phyloP scores from a whole-genome alignment of 2,329 filamentous ascomycete species.

The Dothistroma pini region DNA sequence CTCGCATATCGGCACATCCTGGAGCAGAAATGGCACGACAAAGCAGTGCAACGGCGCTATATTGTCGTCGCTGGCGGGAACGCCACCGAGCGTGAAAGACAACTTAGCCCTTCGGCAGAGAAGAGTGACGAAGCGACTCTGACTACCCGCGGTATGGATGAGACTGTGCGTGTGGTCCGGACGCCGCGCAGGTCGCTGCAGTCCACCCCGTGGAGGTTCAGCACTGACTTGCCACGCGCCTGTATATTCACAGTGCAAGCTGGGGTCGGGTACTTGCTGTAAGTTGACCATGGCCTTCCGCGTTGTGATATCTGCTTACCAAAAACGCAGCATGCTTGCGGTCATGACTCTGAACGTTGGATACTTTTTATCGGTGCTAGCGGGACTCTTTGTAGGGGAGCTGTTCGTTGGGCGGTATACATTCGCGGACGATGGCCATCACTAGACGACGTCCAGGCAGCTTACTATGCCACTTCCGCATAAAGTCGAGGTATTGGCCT shows the following conservation, averaged over 20 bases:
- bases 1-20: conserved; percentile 63
- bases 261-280: conserved; percentile 84
- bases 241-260: conserved; percentile 65
- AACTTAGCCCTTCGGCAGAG: conserved; percentile 24
- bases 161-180: conserved; percentile 68
- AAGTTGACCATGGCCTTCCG: conserved; percentile 42
- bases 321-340: conserved; percentile 69
- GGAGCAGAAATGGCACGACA: conserved; percentile 66
- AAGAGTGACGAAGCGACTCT: conserved; percentile 63
- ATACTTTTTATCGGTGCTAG: conserved; percentile 77
- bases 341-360: conserved; percentile 88
- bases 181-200: conserved; percentile 43
- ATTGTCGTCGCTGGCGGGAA: conserved; percentile 63
- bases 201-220: conserved; percentile 72
- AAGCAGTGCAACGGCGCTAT: conserved; percentile 71
- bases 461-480: too few relatives aligned
- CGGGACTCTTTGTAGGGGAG: conserved; percentile 79
- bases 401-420: conserved; percentile 71
- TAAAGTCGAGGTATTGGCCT: too few relatives aligned
- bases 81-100: conserved; percentile 47
- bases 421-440: conserved; percentile 42
- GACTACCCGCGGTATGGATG: conserved; percentile 74
- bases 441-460: conserved; percentile 15
- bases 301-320: conserved; percentile 18
- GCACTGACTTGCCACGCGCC: conserved; percentile 72